Conservation (phyloP, 495 filamentous ascomycete species). For the Penicillium paxilli region DNA sequence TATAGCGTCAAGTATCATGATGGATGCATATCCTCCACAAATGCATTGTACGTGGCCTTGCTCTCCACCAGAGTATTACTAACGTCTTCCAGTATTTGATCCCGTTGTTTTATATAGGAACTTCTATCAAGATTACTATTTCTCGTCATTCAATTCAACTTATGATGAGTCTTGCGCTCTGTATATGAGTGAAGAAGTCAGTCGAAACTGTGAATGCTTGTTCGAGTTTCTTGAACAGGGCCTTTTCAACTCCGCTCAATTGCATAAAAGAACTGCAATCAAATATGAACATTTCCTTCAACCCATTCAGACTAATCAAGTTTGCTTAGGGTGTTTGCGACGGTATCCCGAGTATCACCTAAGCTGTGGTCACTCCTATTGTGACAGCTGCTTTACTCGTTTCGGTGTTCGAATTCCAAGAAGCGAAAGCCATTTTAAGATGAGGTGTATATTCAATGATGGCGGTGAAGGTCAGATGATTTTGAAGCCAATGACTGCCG, state of each 20-base stretch:
- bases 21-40: conserved; percentile 26
- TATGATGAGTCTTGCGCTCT: conserved; percentile 9
- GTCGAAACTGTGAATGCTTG: conserved; percentile 7
- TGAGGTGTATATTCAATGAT: conserved; percentile 17
- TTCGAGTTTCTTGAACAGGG: conserved; percentile 9
- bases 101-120: too few relatives aligned
- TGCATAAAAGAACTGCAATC: conserved; percentile 4
- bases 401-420: conserved; percentile 12
- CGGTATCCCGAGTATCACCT: conserved; percentile 26
- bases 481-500: conserved; percentile 30
- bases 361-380: conserved; percentile 29
- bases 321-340: conserved; percentile 25
- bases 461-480: conserved; percentile 10
- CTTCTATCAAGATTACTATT: neutral
- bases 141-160: conserved; percentile 3
- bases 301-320: conserved; percentile 6
- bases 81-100: too few relatives aligned
- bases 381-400: conserved; percentile 21
- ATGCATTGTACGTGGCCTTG: conserved; percentile 26
- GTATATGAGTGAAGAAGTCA: conserved; percentile 10
- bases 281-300: conserved; percentile 4
- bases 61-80: conserved; percentile 1
- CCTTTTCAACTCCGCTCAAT: conserved; percentile 3
- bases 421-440: conserved; percentile 9
- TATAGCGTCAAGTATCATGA: conserved; percentile 27